Evolutionary conservation across 129 eudicot genomes (phyloP).

Genomic region (Calendula officinalis): DNA sequence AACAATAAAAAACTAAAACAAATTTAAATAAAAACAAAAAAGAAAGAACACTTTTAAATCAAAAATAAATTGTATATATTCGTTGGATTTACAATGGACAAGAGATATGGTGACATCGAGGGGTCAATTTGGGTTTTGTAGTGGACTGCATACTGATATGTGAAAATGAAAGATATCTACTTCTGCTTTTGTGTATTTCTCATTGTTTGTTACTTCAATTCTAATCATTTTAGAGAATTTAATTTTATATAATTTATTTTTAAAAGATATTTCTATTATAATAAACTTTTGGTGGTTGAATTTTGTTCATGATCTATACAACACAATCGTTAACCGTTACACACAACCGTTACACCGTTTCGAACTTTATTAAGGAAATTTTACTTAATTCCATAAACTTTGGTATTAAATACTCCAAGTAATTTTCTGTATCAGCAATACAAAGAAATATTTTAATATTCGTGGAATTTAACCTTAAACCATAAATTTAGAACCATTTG

Average conservation of each 20-base stretch:
- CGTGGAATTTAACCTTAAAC: no score
- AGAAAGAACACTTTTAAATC: not conserved
- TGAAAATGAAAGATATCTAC: constrained; percentile 42
- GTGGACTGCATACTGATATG: constrained; percentile 32
- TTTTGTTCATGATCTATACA: no score
- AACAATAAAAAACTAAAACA: not conserved
- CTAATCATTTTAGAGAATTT: not conserved
- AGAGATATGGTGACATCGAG: constrained; percentile 30
- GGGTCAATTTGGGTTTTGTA: constrained; percentile 34
- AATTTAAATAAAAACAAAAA: not conserved
- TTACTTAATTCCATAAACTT: no score
- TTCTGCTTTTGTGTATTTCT: constrained; percentile 11
- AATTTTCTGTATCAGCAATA: no score
- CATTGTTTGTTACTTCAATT: constrained; percentile 12
- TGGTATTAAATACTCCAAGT: no score
- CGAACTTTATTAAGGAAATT: no score
- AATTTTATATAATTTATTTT: not conserved
- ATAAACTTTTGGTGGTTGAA: no score
- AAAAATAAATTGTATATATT: not conserved
- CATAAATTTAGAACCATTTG: no score
- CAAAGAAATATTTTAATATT: no score
- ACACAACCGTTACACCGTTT: no score
- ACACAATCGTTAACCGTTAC: no score
- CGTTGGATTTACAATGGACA: constrained; percentile 3
- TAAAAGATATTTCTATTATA: no score